phyloP scores from a whole-genome alignment of 1,139 yeast genomes.

The Pneumocystis oryctolagi region DNA sequence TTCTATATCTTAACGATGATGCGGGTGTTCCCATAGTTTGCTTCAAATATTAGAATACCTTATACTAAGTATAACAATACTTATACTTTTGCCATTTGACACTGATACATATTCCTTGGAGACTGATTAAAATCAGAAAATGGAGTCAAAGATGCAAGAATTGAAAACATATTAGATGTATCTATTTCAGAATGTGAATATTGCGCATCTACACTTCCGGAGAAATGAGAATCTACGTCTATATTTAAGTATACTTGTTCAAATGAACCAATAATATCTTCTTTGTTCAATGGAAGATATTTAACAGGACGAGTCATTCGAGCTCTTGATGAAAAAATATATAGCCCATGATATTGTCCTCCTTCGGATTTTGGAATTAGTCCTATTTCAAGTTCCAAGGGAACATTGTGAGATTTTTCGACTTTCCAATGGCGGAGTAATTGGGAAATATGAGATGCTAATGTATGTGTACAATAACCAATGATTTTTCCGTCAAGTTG shows the following conservation, averaged over 20 bases:
- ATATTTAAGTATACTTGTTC: slow-evolving; percentile 95
- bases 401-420: slow-evolving; percentile 49
- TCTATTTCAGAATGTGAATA: slow-evolving; percentile 90
- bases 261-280: slow-evolving; percentile 87
- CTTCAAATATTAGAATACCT: slow-evolving; percentile 27
- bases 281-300: slow-evolving; percentile 68
- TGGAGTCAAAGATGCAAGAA: slow-evolving; percentile 90
- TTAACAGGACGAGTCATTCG: slow-evolving; percentile 95
- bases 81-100: slow-evolving; percentile 73
- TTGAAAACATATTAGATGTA: slow-evolving; percentile 87
- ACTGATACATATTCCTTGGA: slow-evolving; percentile 98
- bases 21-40: slow-evolving; percentile 99
- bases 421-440: slow-evolving; percentile 89
- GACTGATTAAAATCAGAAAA: slow-evolving; percentile 97
- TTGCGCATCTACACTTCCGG: slow-evolving; percentile 37
- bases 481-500: slow-evolving; percentile 85
- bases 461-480: slow-evolving; percentile 89
- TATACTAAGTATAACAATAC: background rate
- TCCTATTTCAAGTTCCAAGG: slow-evolving; percentile 79
- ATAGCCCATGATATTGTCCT: slow-evolving; percentile 96
- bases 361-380: slow-evolving; percentile 86
- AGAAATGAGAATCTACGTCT: slow-evolving; percentile 47
- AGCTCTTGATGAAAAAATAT: slow-evolving; percentile 76
- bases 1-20: slow-evolving; percentile 79
- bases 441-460: slow-evolving; percentile 75